Evolutionary conservation across 2,329 filamentous ascomycete genomes (phyloP), one percentile per base, ranked within the genome.

Genomic region (Laburnicola sp.): DNA sequence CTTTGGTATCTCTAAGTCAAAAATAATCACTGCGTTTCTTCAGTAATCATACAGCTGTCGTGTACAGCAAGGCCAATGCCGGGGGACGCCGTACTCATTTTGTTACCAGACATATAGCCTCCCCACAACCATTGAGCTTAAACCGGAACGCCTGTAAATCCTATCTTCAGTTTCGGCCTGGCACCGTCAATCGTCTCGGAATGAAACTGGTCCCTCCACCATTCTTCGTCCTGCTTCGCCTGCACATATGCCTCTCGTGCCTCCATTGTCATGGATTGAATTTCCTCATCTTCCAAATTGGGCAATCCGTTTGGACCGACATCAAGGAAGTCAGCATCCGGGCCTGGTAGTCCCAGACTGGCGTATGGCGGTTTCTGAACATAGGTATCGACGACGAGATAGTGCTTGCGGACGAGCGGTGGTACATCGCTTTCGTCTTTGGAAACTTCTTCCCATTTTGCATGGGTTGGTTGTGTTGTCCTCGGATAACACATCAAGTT

Each of bases 401-500:
- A 86, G 57, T 84, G 86, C 48, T 80, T 78, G n/a, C 80, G 78
- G 50, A 86, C 77, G 43, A 82, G 73, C 0, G 79, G 72, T n/a
- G 83, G 80, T 10, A 87, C 77, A 30, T 65, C 69, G 38, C 57
- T 65, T 48, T 68, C 59, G 28, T 68, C 61, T n/a, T 75, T 67
- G 1, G 81, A 71, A 2, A 95, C 78, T 54, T 87, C 84, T 74
- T 94, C 89, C 78, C 92, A 91, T 53, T 87, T 86, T 7, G 86
- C 91, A 62, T 91, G 89, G 2, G 91, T 94, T 2, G 94, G 91
- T 72, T 99, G 94, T 82, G 91, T 96, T 65, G 82, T 88, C 56
- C 84, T 84, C 0, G 94, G 93, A 68, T 88, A 95, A 68, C 94
- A 90, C 82, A 97, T 88, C 52, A 82, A 75, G 71, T 99, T 99